phyloP scores from a whole-genome alignment of 495 filamentous ascomycete genomes.

The Rostrohypoxylon terebratum region DNA sequence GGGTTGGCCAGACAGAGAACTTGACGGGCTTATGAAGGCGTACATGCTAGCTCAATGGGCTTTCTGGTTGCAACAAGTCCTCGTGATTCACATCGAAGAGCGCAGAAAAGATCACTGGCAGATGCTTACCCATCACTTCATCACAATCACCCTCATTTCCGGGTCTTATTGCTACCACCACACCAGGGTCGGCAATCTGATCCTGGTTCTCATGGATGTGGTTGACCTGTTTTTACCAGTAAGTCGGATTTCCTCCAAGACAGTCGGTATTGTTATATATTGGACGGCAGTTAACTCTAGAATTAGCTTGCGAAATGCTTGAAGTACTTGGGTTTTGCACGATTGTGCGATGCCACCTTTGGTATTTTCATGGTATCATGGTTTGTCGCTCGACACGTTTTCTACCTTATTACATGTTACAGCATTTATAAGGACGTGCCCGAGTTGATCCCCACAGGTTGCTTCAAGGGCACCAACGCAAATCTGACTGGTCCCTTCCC shows the following conservation, averaged over 20 bases:
- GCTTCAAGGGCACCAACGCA: conserved; percentile 67
- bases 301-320: conserved; percentile 89
- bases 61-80: conserved; percentile 94
- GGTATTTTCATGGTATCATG: conserved; percentile 88
- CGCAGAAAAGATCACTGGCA: conserved; percentile 93
- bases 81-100: conserved; percentile 95
- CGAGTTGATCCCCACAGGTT: conserved; percentile 71
- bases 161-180: conserved; percentile 85
- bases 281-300: conserved; percentile 34
- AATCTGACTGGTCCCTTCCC: conserved; percentile 68
- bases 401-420: conserved; percentile 81
- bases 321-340: conserved; percentile 84
- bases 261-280: not conserved
- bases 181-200: conserved; percentile 87
- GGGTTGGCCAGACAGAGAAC: conserved; percentile 79
- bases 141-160: conserved; percentile 84
- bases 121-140: conserved; percentile 94
- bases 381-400: conserved; percentile 84
- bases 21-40: conserved; percentile 81
- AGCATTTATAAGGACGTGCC: conserved; percentile 81
- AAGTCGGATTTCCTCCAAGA: conserved; percentile 50
- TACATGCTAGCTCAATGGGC: conserved; percentile 92
- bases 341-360: conserved; percentile 84
- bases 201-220: conserved; percentile 92
- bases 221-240: conserved; percentile 91